Evolutionary conservation across 164 flowering plant species (phyloP).

Genomic region (Protea cynaroides): DNA sequence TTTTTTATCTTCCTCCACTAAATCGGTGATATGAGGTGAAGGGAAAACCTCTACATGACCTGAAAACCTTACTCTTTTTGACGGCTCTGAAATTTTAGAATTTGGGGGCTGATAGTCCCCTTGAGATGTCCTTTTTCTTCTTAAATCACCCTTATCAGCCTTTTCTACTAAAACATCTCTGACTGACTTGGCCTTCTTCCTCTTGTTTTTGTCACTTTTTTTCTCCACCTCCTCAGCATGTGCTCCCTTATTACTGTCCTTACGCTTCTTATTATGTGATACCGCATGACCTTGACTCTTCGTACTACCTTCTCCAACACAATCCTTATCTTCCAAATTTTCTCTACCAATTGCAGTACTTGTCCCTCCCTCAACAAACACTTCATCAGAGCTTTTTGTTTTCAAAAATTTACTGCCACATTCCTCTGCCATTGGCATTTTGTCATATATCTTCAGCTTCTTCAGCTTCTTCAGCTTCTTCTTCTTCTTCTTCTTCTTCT

Average conservation of each 20-base stretch:
- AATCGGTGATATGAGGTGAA: slow-evolving; percentile 7
- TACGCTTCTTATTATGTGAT: slow-evolving; percentile 11
- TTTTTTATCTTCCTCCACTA: not conserved
- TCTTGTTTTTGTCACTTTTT: not conserved
- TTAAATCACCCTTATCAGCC: not conserved
- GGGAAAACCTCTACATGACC: slow-evolving; percentile 37
- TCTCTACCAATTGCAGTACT: not conserved
- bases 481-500: slow-evolving; percentile 4
- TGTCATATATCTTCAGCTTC: slow-evolving; percentile 9
- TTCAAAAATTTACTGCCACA: not conserved
- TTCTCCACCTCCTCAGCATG: not conserved
- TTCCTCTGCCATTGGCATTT: not conserved
- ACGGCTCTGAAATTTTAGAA: slow-evolving; percentile 5
- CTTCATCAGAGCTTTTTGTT: not conserved
- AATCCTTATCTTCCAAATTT: not conserved
- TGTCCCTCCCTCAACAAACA: not conserved
- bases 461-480: too few relatives aligned
- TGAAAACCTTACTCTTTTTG: slow-evolving; percentile 36
- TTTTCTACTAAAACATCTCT: slow-evolving; percentile 6
- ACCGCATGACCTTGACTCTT: not conserved
- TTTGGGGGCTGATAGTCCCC: slow-evolving; percentile 2
- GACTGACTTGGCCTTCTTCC: not conserved
- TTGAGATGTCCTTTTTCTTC: not conserved
- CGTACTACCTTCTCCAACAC: not conserved
- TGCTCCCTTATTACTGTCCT: not conserved